Conservation (phyloP, 2,329 filamentous ascomycete genomes). For the Claviceps paspali region DNA sequence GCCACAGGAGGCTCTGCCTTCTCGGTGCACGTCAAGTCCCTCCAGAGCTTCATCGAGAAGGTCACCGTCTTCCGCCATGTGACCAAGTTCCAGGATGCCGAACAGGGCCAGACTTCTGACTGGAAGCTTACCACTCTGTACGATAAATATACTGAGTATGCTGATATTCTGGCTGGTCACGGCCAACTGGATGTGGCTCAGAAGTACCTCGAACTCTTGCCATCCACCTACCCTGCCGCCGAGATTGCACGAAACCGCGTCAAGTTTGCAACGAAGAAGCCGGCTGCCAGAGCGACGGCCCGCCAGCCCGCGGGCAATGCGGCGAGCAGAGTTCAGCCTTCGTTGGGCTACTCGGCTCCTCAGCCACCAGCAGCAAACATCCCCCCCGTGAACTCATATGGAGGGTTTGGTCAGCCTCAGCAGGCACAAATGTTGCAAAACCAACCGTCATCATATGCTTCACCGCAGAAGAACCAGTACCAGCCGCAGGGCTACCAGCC, state of each 20-base stretch:
- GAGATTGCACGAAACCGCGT: slow-evolving; percentile 77
- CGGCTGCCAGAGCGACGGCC: slow-evolving; percentile 13
- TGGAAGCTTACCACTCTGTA: slow-evolving; percentile 88
- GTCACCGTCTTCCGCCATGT: slow-evolving; percentile 93
- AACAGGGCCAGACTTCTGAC: slow-evolving; percentile 53
- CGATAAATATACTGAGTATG: slow-evolving; percentile 92
- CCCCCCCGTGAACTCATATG: slow-evolving; percentile 16
- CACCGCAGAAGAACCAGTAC: slow-evolving; percentile 22
- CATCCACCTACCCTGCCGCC: slow-evolving; percentile 67
- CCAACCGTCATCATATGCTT: slow-evolving; percentile 21
- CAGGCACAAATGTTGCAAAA: slow-evolving; percentile 14
- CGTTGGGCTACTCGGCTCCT: slow-evolving; percentile 32
- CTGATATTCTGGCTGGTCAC: slow-evolving; percentile 82
- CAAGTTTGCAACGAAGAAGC: slow-evolving; percentile 58
- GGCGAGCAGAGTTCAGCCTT: slow-evolving; percentile 12
- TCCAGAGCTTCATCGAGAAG: slow-evolving; percentile 96
- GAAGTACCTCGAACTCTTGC: slow-evolving; percentile 81
- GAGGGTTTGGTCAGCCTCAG: slow-evolving; percentile 7
- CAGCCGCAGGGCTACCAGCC: slow-evolving; percentile 13
- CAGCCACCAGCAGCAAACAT: slow-evolving; percentile 18
- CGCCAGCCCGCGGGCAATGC: slow-evolving; percentile 9
- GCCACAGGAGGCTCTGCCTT: slow-evolving; percentile 64
- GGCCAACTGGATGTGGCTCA: slow-evolving; percentile 77
- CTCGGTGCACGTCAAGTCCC: slow-evolving; percentile 73
- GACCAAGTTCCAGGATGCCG: slow-evolving; percentile 74